A percentile compares a stretch with the other conserved stretches of the same genome.
Evolutionary conservation across 1,284 basidiomycete genomes (phyloP).

Genomic region (Fomitiporia mediterranea): DNA sequence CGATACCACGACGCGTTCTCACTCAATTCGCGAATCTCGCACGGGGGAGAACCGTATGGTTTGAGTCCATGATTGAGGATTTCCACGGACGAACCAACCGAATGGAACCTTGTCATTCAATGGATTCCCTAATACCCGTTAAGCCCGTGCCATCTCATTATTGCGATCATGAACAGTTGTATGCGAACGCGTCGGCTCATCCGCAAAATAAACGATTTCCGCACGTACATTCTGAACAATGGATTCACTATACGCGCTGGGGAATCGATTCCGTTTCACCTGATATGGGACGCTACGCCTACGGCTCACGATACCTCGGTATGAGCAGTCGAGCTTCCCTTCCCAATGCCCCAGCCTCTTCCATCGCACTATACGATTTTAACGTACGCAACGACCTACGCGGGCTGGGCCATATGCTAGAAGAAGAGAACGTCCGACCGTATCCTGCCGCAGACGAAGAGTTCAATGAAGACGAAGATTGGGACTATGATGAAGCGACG

Average conservation of each 20-base stretch:
- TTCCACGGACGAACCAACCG: background rate
- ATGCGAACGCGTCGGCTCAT: background rate
- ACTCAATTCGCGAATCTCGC: background rate
- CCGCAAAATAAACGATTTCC: background rate
- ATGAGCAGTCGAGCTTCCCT: constrained; percentile 5
- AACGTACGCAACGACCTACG: constrained; percentile 10
- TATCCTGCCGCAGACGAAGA: background rate
- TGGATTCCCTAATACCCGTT: too few species aligned
- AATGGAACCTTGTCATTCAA: too few species aligned
- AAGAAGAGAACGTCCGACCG: constrained; percentile 3
- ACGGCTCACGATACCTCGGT: constrained; percentile 7
- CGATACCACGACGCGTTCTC: background rate
- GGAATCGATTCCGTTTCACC: constrained; percentile 4
- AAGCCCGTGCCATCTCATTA: background rate
- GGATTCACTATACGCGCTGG: constrained; percentile 14
- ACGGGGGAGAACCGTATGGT: background rate
- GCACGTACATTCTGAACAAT: constrained; percentile 1
- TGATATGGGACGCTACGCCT: background rate
- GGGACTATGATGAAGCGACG: background rate
- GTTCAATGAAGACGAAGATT: constrained; percentile 9
- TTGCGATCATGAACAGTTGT: background rate
- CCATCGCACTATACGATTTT: constrained; percentile 10
- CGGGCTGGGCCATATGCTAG: background rate
- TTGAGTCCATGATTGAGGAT: background rate
- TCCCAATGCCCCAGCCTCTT: background rate